Conservation (phyloP, 1,139 yeast genomes). For the Hemisphaericaspora subhashii region DNA sequence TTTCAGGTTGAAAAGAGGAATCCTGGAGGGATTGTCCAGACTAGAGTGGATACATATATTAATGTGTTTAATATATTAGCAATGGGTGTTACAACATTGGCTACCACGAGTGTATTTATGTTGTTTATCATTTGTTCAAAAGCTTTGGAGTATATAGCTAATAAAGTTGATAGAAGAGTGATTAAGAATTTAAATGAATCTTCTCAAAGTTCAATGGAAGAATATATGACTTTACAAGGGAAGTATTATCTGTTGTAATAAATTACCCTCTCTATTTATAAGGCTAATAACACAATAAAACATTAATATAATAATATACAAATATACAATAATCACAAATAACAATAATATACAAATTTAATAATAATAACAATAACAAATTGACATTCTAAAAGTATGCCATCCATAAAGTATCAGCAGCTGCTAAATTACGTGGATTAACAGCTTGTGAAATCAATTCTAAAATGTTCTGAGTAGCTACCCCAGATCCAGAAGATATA, state of each 20-base stretch:
- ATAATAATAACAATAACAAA: slow-evolving; percentile 3
- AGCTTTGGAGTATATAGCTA: slow-evolving; percentile 19
- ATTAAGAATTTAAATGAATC: slow-evolving; percentile 9
- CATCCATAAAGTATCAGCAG: slow-evolving; percentile 94
- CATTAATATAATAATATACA: slow-evolving; percentile 2
- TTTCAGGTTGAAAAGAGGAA: slow-evolving; percentile 22
- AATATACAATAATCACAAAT: slow-evolving; percentile 3
- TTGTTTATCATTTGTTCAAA: slow-evolving; percentile 14
- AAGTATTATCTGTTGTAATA: slow-evolving; percentile 10
- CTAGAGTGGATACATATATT: slow-evolving; percentile 27
- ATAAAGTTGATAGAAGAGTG: slow-evolving; percentile 21
- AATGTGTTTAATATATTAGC: slow-evolving; percentile 17
- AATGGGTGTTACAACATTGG: slow-evolving; percentile 16
- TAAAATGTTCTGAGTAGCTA: slow-evolving; percentile 90
- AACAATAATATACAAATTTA: neutral
- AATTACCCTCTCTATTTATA: neutral
- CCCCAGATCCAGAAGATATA: slow-evolving; percentile 67
- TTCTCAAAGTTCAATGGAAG: slow-evolving; percentile 10
- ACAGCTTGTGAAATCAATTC: slow-evolving; percentile 95
- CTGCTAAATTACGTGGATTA: slow-evolving; percentile 90
- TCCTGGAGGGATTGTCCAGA: slow-evolving; percentile 13
- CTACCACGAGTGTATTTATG: slow-evolving; percentile 12
- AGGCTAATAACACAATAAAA: neutral
- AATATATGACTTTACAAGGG: slow-evolving; percentile 7
- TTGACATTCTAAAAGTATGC: slow-evolving; percentile 62